Conservation (phyloP, 805 yeast genomes). For the Metschnikowia lachancei region DNA sequence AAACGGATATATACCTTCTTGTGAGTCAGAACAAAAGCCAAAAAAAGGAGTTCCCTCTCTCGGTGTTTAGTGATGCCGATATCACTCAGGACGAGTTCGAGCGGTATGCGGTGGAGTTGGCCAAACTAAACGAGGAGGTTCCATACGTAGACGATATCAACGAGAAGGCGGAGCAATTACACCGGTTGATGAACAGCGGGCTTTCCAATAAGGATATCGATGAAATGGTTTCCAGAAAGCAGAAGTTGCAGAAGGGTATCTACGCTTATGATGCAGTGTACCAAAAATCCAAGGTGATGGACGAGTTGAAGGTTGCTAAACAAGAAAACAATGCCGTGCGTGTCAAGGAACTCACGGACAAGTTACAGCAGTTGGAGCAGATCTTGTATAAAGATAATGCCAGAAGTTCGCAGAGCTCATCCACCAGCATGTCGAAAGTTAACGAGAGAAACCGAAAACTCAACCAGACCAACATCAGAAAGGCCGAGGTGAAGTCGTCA, state of each 20-base stretch:
- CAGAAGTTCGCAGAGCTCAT: conserved; percentile 36
- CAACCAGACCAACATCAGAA: conserved; percentile 72
- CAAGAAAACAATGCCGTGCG: conserved; percentile 48
- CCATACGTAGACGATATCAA: conserved; percentile 67
- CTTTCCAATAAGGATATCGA: conserved; percentile 74
- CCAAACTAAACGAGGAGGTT: conserved; percentile 51
- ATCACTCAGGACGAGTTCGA: conserved; percentile 71
- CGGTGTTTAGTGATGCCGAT: conserved; percentile 74
- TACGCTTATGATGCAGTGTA: conserved; percentile 67
- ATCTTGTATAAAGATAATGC: conserved; percentile 39
- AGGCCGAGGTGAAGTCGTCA: conserved; percentile 69
- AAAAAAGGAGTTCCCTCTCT: conserved; percentile 72
- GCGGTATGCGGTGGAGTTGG: conserved; percentile 60
- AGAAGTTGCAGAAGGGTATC: conserved; percentile 46
- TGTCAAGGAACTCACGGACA: conserved; percentile 30
- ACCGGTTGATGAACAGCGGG: conserved; percentile 59
- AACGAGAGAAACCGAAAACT: conserved; percentile 82
- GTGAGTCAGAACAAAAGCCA: conserved; percentile 80
- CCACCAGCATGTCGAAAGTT: conserved; percentile 58
- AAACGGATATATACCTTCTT: conserved; percentile 53
- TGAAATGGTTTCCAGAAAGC: conserved; percentile 72
- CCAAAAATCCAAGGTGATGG: conserved; percentile 66
- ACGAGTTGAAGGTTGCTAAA: conserved; percentile 70
- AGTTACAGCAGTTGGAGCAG: conserved; percentile 44
- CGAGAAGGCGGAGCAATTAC: conserved; percentile 60